Evolutionary conservation across 2,329 filamentous ascomycete species (phyloP).

Genomic region (Sphaceloma murrayae): DNA sequence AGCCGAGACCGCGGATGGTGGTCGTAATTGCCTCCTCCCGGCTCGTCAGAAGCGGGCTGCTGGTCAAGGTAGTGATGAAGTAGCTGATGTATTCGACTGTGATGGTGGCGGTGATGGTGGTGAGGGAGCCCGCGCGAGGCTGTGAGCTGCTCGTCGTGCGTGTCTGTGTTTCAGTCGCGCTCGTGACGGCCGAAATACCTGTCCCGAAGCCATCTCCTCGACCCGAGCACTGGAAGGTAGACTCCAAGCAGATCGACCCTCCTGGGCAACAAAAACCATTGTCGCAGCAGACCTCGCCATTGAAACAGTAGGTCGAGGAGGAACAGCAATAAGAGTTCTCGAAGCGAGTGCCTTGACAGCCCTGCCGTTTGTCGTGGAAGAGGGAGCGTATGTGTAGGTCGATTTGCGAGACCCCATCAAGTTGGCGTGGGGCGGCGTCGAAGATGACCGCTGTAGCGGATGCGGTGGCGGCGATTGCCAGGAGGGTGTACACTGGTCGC

Average conservation of each 20-base stretch:
- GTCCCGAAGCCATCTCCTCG: constrained; percentile 2
- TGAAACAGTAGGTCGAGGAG: constrained; percentile 1
- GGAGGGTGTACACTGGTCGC: too few relatives aligned
- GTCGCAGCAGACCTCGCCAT: constrained; percentile 2
- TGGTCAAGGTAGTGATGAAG: not conserved
- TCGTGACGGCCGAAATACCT: not conserved
- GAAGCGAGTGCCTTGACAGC: constrained; percentile 3
- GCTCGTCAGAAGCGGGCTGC: not conserved
- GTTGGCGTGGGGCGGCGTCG: not conserved
- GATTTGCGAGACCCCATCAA: not conserved
- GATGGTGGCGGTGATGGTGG: not conserved
- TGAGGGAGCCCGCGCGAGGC: not conserved
- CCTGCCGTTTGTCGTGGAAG: not conserved
- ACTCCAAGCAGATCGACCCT: not conserved
- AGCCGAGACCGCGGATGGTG: not conserved
- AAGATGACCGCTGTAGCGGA: not conserved
- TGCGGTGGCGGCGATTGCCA: not conserved
- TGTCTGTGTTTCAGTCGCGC: not conserved
- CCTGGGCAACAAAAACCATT: constrained; percentile 7
- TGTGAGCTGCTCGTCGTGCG: not conserved
- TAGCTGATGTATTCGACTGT: not conserved
- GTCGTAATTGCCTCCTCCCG: not conserved
- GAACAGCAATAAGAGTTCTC: constrained; percentile 11
- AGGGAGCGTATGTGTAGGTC: not conserved
- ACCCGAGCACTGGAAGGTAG: constrained; percentile 5